phyloP scores from a whole-genome alignment of 2,329 filamentous ascomycete species.

The Cytospora schulzeri region DNA sequence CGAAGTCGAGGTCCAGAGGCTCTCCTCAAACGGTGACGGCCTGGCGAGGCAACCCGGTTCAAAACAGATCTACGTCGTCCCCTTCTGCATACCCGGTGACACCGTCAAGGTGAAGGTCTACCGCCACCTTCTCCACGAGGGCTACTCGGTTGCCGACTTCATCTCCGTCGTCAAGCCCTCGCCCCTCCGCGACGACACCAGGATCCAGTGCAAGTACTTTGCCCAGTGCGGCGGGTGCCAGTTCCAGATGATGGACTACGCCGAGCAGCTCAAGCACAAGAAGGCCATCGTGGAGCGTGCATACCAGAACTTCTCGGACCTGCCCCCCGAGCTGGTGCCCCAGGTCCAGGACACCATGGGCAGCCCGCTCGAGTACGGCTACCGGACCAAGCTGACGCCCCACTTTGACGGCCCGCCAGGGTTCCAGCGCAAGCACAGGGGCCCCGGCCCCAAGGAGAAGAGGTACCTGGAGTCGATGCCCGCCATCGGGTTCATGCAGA shows the following conservation, averaged over 20 bases:
- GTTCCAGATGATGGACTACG: conserved; percentile 94
- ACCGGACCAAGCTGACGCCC: conserved; percentile 94
- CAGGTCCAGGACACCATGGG: conserved; percentile 81
- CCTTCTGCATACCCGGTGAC: conserved; percentile 87
- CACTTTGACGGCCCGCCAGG: conserved; percentile 83
- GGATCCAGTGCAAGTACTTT: conserved; percentile 86
- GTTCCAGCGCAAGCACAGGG: conserved; percentile 46
- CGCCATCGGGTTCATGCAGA: conserved; percentile 86
- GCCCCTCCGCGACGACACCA: conserved; percentile 72
- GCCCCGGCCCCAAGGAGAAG: conserved; percentile 53
- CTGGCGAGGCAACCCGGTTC: conserved; percentile 70
- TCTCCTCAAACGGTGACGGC: conserved; percentile 92
- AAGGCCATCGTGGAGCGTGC: conserved; percentile 85
- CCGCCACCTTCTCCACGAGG: conserved; percentile 65
- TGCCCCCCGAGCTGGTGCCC: conserved; percentile 75
- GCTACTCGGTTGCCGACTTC: conserved; percentile 80
- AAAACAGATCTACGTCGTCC: conserved; percentile 79
- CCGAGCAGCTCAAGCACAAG: conserved; percentile 84
- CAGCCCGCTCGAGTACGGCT: conserved; percentile 87
- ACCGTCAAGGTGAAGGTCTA: conserved; percentile 76
- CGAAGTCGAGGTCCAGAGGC: conserved; percentile 75
- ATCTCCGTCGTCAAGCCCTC: conserved; percentile 75
- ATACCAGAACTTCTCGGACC: conserved; percentile 85
- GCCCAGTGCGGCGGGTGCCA: conserved; percentile 87
- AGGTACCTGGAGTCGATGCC: conserved; percentile 64